Base-by-base conservation (phyloP, 768 basidiomycete genomes). In the Lactifluus subvellereus region DNA sequence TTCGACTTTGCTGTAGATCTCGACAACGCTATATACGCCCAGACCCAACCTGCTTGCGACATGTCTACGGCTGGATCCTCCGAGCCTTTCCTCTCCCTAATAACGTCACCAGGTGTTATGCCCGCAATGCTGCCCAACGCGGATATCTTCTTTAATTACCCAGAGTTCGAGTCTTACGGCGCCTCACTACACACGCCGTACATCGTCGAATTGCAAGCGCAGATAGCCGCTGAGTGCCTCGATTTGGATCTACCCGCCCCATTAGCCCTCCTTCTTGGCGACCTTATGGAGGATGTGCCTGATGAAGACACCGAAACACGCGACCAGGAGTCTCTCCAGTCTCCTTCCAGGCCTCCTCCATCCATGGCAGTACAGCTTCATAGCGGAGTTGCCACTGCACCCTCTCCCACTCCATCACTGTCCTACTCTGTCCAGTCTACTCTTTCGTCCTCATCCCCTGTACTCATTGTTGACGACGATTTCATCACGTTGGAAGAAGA, bases 1-100 rank as follows among this genome's bases (percentile, higher is more conserved):
- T 53, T 48, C 13, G 57, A 63, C 52, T 63, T 49, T 54, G 45
- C 52, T 20, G 38, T 59, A 16, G 62, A 63, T 20, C 52, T 42
- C 14, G 57, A 59, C 38, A 59, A 63, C 33, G 16, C 47, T 20
- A 40, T 54, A 35, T 59, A 59, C 42, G 45, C 32, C 45, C 45
- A 22, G 6, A 20, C 27, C 5, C 22, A n/a, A 20, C 14, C 45
- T 47, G 45, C 20, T 37, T 16, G n/a, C 45, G 33, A 48, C 45
- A 37, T 16, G 43, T n/a, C 0, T 27, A 6, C 14, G 35, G 1
- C 11, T 7, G n/a, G 4, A n/a, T 33, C 47, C 10, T 27, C n/a
- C 50, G 50, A 51, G 16, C 9, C 30, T 10, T 8, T 11, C 61
- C 9, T 49, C 27, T 6, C 45, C 37, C 1, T 33, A 20, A 47